Evolutionary conservation across 108 stramenopile genomes (phyloP).

Genomic region (Skeletonema grethae): DNA sequence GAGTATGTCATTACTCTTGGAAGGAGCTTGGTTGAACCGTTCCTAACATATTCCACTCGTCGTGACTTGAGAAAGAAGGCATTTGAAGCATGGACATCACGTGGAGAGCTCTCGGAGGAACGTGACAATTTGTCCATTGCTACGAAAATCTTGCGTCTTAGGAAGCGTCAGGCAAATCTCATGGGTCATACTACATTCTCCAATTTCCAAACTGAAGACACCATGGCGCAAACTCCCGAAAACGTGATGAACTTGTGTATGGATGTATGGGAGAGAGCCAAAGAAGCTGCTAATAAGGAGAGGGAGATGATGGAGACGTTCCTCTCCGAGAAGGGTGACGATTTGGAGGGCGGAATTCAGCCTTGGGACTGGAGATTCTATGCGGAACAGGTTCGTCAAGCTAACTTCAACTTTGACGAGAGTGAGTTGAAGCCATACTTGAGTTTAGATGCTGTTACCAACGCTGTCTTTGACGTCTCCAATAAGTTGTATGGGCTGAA

Average conservation of each 20-base stretch:
- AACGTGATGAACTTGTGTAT: constrained; percentile 61
- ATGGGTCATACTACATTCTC: constrained; percentile 67
- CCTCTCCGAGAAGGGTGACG: constrained; percentile 45
- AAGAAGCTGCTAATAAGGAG: constrained; percentile 70
- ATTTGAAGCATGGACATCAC: constrained; percentile 62
- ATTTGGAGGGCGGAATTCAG: constrained; percentile 67
- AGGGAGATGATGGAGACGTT: constrained; percentile 68
- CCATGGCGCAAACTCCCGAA: constrained; percentile 80
- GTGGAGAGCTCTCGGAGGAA: constrained; percentile 62
- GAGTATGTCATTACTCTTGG: constrained; percentile 73
- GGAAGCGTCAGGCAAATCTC: constrained; percentile 59
- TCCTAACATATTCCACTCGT: constrained; percentile 58
- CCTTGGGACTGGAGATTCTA: constrained; percentile 86
- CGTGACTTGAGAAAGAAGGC: constrained; percentile 66
- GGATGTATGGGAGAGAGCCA: constrained; percentile 77
- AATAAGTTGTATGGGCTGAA: constrained; percentile 73
- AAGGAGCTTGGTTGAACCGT: constrained; percentile 76
- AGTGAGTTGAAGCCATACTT: constrained; percentile 73
- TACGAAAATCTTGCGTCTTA: constrained; percentile 58
- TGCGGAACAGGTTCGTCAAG: constrained; percentile 69
- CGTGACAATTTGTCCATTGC: constrained; percentile 71
- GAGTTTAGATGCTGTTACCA: constrained; percentile 59
- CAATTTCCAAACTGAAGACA: constrained; percentile 70
- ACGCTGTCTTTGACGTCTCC: constrained; percentile 74
- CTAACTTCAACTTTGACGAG: constrained; percentile 79